Conservation (phyloP, 2,329 filamentous ascomycete genomes). For the Calonectria pteridis region DNA sequence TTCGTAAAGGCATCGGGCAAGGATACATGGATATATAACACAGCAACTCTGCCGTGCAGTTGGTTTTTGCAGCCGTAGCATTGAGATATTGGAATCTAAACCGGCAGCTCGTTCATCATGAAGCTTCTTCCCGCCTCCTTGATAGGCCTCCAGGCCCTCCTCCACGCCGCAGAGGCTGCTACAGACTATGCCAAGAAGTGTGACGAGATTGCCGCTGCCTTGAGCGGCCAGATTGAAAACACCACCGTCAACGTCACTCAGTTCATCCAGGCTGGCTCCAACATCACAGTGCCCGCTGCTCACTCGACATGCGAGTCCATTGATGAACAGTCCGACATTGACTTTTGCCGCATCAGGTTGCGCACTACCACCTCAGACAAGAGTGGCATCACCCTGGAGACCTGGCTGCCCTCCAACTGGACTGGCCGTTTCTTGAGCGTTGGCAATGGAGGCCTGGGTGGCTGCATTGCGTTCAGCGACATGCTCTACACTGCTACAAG, state of each 20-base stretch:
- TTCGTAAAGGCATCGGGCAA: not conserved
- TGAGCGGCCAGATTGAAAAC: constrained; percentile 8
- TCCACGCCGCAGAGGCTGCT: not conserved
- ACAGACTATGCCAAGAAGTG: constrained; percentile 18
- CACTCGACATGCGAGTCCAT: constrained; percentile 51
- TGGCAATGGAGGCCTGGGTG: constrained; percentile 62
- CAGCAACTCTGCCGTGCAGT: not conserved
- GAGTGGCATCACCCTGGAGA: constrained; percentile 60
- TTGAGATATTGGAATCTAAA: not conserved
- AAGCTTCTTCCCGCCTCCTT: constrained; percentile 7
- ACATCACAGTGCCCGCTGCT: constrained; percentile 47
- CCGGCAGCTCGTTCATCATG: not conserved
- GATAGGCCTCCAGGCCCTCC: not conserved
- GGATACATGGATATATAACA: not conserved
- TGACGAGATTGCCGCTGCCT: not conserved
- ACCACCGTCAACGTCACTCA: constrained; percentile 20
- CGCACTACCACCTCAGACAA: constrained; percentile 49
- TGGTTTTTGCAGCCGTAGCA: not conserved
- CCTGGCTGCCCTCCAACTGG: constrained; percentile 62
- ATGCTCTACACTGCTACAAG: constrained; percentile 57
- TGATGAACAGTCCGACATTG: constrained; percentile 34
- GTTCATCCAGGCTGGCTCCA: constrained; percentile 17
- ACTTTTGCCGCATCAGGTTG: constrained; percentile 37
- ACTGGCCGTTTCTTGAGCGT: constrained; percentile 58
- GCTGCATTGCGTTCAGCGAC: constrained; percentile 62